phyloP scores from a whole-genome alignment of 1,139 yeast genomes.

The Hyphopichia khmerensis region DNA sequence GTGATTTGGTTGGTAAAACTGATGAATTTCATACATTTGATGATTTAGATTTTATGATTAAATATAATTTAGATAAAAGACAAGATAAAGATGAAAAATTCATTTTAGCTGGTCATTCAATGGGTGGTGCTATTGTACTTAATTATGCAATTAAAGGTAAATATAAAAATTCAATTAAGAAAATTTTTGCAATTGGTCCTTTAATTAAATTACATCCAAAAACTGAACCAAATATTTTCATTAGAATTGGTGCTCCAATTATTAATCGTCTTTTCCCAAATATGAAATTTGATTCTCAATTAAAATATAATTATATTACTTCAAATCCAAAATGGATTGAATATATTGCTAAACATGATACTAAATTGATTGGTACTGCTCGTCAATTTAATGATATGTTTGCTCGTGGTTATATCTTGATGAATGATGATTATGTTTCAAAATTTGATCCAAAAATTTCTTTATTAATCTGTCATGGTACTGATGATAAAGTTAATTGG shows the following conservation, averaged over 20 bases:
- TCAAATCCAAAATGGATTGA: slow-evolving; percentile 49
- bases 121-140: slow-evolving; percentile 88
- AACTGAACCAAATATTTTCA: slow-evolving; percentile 53
- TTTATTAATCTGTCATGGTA: slow-evolving; percentile 48
- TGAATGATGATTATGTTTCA: slow-evolving; percentile 39
- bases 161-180: slow-evolving; percentile 50
- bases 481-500: slow-evolving; percentile 51
- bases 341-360: slow-evolving; percentile 39
- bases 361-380: slow-evolving; percentile 42
- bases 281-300: slow-evolving; percentile 53
- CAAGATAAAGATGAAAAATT: slow-evolving; percentile 38
- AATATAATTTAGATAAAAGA: slow-evolving; percentile 26
- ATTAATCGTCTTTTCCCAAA: slow-evolving; percentile 54
- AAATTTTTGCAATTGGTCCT: slow-evolving; percentile 67
- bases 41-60: slow-evolving; percentile 69
- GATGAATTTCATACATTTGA: slow-evolving; percentile 61
- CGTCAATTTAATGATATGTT: slow-evolving; percentile 61
- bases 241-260: slow-evolving; percentile 46
- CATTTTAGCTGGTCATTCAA: slow-evolving; percentile 80
- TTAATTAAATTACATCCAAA: slow-evolving; percentile 58
- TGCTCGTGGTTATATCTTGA: slow-evolving; percentile 55
- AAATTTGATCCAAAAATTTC: slow-evolving; percentile 45
- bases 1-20: slow-evolving; percentile 60
- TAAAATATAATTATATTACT: slow-evolving; percentile 57
- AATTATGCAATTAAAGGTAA: slow-evolving; percentile 74